Percentiles rank a stretch among this genome's conserved stretches.
Evolutionary conservation across 169 alveolate genomes (phyloP).

Genomic region (Babesia bovis): DNA sequence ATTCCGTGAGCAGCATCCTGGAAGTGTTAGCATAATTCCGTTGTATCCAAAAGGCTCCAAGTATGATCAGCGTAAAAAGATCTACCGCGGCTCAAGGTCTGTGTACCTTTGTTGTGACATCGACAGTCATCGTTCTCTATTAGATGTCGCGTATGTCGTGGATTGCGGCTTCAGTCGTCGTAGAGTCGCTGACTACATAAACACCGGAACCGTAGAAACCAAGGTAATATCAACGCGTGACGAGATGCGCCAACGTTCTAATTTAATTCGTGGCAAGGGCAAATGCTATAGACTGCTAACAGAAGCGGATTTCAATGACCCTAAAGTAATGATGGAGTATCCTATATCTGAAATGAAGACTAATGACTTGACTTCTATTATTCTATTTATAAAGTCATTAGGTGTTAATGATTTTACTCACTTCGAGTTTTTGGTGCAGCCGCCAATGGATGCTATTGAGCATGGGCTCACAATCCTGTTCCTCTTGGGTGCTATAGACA

Average conservation of each 20-base stretch:
- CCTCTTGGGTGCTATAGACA: constrained; percentile 55
- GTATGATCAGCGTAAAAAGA: not conserved
- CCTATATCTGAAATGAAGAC: constrained; percentile 57
- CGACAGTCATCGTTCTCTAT: constrained; percentile 21
- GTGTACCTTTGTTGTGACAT: constrained; percentile 51
- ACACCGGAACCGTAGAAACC: constrained; percentile 38
- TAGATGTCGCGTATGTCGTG: constrained; percentile 55
- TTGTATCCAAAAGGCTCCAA: not conserved
- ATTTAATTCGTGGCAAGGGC: constrained; percentile 39
- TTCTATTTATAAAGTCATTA: constrained; percentile 49
- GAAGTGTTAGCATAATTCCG: constrained; percentile 14
- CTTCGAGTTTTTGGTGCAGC: constrained; percentile 62
- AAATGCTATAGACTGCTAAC: constrained; percentile 48
- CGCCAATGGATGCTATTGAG: constrained; percentile 49
- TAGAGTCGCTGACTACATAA: constrained; percentile 39
- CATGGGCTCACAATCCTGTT: constrained; percentile 54
- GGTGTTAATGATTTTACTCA: constrained; percentile 44
- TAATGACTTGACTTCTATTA: constrained; percentile 45
- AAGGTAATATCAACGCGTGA: constrained; percentile 53
- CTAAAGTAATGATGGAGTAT: constrained; percentile 37
- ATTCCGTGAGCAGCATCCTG: constrained; percentile 17
- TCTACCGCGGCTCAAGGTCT: constrained; percentile 9
- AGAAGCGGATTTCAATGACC: constrained; percentile 30
- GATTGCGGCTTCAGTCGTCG: constrained; percentile 55
- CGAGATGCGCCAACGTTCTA: constrained; percentile 51